Evolutionary conservation across 164 flowering plant genomes (phyloP), one percentile per base, ranked within the genome.

Genomic region (Aristolochia contorta): DNA sequence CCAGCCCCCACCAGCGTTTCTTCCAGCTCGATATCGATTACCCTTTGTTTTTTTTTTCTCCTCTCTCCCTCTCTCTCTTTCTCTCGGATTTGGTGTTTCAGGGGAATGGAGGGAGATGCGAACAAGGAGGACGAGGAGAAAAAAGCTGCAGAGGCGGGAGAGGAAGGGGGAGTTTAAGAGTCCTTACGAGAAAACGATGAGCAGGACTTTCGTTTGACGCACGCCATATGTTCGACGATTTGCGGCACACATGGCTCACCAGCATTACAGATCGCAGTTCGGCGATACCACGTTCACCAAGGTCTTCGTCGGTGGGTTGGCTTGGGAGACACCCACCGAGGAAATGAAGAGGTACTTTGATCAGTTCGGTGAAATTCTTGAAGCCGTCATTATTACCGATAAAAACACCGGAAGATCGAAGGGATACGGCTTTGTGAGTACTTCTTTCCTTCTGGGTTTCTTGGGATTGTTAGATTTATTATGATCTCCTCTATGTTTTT

Each of bases 361-460:
- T 67, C 94, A 87, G 74, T 92, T 85, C 53, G 98, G 97, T 0
- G 96, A 92, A 13, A 92, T 92, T 67, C 93, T 92, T 64, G 97
- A 92, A 67, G 96, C 96, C 48, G 96, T 89, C 21, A 82, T 92
- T 60, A 87, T 92, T 70, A 66, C 82, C 12, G 97, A 89, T 67
- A 93, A 84, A 68, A 70, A 65, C 69, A 86, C 96, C 19, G 91
- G 82, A 9, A 84, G 82, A 69, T 93, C 98, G 16, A 93, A 90
- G 75, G 97, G 98, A 30, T 93, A 89, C 47, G 98, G 98, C 62
- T 93, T 93, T 56, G 98, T 93, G 76, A 74, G 93, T 76, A 23
- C 25, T 15, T 12, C 27, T 41, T 15, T 6, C 10, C 18, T 27
- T 47, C 24, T 7, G 10, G 1, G 3, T 10, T 37, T 10, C n/a